A percentile compares a stretch with the other conserved stretches of the same genome.
Conservation (phyloP, 2,329 filamentous ascomycete genomes). For the Penicillium glabrum region DNA sequence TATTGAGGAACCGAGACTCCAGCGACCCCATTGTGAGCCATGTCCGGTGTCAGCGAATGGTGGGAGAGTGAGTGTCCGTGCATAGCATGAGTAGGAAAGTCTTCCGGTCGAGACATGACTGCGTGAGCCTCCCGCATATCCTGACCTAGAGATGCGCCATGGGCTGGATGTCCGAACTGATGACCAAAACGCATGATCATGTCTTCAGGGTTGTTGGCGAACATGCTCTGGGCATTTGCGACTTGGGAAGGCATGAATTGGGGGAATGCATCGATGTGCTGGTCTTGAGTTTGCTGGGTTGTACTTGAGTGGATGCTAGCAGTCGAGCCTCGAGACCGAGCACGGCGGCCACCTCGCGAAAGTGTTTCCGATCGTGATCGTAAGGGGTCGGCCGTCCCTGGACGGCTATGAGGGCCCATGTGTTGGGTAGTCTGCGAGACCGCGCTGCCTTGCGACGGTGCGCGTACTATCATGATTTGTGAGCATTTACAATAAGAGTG, state of each 20-base stretch:
- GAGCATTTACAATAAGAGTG: slow-evolving; percentile 1
- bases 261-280: slow-evolving; percentile 41
- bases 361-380: slow-evolving; percentile 43
- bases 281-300: slow-evolving; percentile 45
- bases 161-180: slow-evolving; percentile 40
- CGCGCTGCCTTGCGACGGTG: slow-evolving; percentile 39
- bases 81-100: slow-evolving; percentile 37
- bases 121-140: slow-evolving; percentile 39
- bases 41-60: slow-evolving; percentile 37
- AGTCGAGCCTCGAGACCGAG: slow-evolving; percentile 48
- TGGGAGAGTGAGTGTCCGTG: slow-evolving; percentile 36
- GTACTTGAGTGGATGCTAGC: slow-evolving; percentile 50
- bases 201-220: slow-evolving; percentile 43
- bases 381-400: slow-evolving; percentile 42
- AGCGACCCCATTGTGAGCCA: slow-evolving; percentile 33
- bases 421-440: slow-evolving; percentile 39
- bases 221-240: slow-evolving; percentile 34
- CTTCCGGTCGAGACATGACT: slow-evolving; percentile 38
- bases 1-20: slow-evolving; percentile 38
- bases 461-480: slow-evolving; percentile 29
- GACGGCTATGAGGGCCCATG: slow-evolving; percentile 40
- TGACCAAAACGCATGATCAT: slow-evolving; percentile 48
- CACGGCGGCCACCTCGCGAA: slow-evolving; percentile 42
- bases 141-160: slow-evolving; percentile 37
- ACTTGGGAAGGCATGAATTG: slow-evolving; percentile 40